phyloP scores from a whole-genome alignment of 306 rosid genomes.

The Calophaca sinica region DNA sequence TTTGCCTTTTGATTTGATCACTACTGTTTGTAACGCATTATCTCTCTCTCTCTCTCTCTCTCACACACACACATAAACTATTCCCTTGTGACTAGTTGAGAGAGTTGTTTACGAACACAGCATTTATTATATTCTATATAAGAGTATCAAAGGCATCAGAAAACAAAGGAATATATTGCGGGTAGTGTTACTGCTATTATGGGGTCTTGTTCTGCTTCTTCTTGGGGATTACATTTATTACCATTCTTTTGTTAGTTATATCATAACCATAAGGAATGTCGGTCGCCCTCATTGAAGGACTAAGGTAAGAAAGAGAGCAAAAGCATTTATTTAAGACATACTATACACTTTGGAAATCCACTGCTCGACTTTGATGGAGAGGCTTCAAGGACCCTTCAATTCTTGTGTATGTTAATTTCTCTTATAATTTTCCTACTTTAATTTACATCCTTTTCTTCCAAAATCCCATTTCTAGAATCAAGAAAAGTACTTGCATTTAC shows the following conservation, averaged over 20 bases:
- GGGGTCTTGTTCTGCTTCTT: slow-evolving; percentile 71
- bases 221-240: slow-evolving; percentile 72
- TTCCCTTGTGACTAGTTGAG: slow-evolving; percentile 37
- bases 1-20: slow-evolving; percentile 31
- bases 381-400: slow-evolving; percentile 86
- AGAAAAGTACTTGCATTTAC: slow-evolving; percentile 56
- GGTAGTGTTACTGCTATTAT: slow-evolving; percentile 44
- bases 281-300: slow-evolving; percentile 50
- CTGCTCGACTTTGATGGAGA: slow-evolving; percentile 70
- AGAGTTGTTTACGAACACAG: slow-evolving; percentile 51
- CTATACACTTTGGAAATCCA: slow-evolving; percentile 7
- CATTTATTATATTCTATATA: slow-evolving; percentile 64
- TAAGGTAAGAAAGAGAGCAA: not conserved
- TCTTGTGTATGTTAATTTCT: slow-evolving; percentile 67
- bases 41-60: not conserved
- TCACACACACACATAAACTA: slow-evolving; percentile 30
- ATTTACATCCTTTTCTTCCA: slow-evolving; percentile 37
- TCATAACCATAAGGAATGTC: slow-evolving; percentile 71
- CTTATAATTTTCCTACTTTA: slow-evolving; percentile 23
- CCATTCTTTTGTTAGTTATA: slow-evolving; percentile 61
- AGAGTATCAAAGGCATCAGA: slow-evolving; percentile 44
- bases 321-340: slow-evolving; percentile 52
- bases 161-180: slow-evolving; percentile 58
- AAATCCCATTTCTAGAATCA: slow-evolving; percentile 49
- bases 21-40: slow-evolving; percentile 2